Evolutionary conservation across 2,329 filamentous ascomycete genomes (phyloP).

Genomic region (Paracorniculantispora psalliotae): DNA sequence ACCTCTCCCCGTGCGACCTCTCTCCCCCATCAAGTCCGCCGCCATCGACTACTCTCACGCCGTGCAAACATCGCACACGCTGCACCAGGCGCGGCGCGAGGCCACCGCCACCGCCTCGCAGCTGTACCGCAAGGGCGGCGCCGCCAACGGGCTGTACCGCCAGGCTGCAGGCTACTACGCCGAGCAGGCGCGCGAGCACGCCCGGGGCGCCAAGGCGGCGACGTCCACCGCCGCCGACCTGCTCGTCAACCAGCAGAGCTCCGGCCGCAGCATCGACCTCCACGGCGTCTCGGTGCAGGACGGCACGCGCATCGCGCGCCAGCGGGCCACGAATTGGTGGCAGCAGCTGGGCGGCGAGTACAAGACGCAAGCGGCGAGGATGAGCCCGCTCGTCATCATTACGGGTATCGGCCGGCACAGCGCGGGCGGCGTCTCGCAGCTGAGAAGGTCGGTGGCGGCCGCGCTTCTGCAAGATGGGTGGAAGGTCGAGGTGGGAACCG

Average conservation of each 20-base stretch:
- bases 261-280: constrained; percentile 60
- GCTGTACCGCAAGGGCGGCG: constrained; percentile 49
- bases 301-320: constrained; percentile 70
- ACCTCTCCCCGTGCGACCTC: background rate
- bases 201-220: constrained; percentile 52
- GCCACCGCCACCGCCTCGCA: constrained; percentile 34
- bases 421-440: constrained; percentile 65
- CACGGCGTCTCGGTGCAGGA: constrained; percentile 80
- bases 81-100: constrained; percentile 27
- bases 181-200: constrained; percentile 61
- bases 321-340: constrained; percentile 73
- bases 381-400: constrained; percentile 63
- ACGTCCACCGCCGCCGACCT: constrained; percentile 63
- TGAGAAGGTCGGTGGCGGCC: constrained; percentile 76
- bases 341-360: constrained; percentile 61
- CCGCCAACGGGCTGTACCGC: constrained; percentile 67
- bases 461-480: constrained; percentile 75
- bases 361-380: constrained; percentile 44
- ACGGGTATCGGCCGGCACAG: constrained; percentile 80
- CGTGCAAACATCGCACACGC: constrained; percentile 23
- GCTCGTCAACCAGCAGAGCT: constrained; percentile 64
- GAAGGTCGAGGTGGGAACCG: constrained; percentile 69
- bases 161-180: constrained; percentile 74
- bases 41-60: constrained; percentile 25
- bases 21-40: background rate